Evolutionary conservation across 164 flowering plant genomes (phyloP).

Genomic region (Tetrastigma voinierianum): DNA sequence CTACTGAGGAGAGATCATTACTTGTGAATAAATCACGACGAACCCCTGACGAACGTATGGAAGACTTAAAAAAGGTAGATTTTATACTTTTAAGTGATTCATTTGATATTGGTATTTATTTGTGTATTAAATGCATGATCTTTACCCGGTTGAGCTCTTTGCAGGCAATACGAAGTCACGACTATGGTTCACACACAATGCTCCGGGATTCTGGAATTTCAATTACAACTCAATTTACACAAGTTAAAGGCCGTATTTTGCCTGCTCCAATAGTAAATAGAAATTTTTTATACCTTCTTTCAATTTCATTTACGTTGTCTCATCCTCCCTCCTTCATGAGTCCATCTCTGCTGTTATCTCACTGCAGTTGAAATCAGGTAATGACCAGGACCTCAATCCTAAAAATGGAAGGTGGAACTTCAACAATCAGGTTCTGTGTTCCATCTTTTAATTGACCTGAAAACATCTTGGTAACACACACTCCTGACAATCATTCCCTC

Average conservation of each 20-base stretch:
- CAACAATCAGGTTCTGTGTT: constrained; percentile 17
- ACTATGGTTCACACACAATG: constrained; percentile 46
- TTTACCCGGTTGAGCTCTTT: too few species aligned
- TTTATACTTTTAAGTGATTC: neutral
- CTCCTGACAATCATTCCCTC: neutral
- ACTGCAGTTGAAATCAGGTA: constrained; percentile 15
- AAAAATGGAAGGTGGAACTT: constrained; percentile 23
- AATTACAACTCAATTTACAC: constrained; percentile 29
- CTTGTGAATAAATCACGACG: constrained; percentile 53
- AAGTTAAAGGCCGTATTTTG: constrained; percentile 47
- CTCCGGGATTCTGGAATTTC: constrained; percentile 43
- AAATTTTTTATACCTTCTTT: neutral
- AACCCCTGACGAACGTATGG: constrained; percentile 45
- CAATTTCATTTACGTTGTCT: neutral
- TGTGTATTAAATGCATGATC: neutral
- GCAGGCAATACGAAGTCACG: constrained; percentile 23
- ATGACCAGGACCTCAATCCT: constrained; percentile 14
- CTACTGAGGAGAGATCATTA: constrained; percentile 33
- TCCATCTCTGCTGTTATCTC: neutral
- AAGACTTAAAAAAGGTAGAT: constrained; percentile 25
- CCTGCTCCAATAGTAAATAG: constrained; percentile 34
- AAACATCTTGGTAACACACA: neutral
- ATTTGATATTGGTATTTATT: neutral
- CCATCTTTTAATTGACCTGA: neutral
- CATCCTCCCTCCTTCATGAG: neutral